Conservation (phyloP, 202 grass and related monocot species). For the Digitaria exilis region DNA sequence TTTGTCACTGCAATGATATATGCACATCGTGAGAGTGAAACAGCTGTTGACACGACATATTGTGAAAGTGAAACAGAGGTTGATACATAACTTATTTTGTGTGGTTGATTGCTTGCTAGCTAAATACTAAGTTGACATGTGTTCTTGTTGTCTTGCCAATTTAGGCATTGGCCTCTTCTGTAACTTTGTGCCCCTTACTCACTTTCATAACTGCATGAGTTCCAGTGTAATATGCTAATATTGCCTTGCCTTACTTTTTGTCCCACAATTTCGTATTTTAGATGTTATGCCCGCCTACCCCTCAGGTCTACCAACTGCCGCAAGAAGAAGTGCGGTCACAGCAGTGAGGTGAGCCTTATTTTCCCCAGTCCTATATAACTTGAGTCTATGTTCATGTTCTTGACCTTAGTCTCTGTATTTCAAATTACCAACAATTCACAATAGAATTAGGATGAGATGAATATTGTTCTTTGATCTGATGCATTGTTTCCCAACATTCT, state of each 20-base stretch:
- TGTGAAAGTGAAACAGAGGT: neutral
- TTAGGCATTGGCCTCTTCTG: neutral
- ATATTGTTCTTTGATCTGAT: too few relatives aligned
- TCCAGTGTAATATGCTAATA: neutral
- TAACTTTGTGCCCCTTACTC: neutral
- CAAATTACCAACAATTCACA: too few relatives aligned
- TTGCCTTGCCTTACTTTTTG: neutral
- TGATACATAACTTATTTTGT: neutral
- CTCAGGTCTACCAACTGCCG: slow-evolving; percentile 16
- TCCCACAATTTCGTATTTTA: neutral
- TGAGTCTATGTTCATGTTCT: too few relatives aligned
- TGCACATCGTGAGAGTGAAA: too few relatives aligned
- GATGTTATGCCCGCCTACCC: slow-evolving; percentile 17
- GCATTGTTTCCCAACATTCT: too few relatives aligned
- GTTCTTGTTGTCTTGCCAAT: neutral
- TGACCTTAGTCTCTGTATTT: too few relatives aligned
- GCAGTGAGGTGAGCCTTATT: neutral
- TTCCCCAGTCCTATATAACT: neutral
- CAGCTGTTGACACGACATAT: too few relatives aligned
- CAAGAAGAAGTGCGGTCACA: slow-evolving; percentile 31
- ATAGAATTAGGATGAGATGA: too few relatives aligned
- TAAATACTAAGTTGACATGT: neutral
- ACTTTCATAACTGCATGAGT: neutral
- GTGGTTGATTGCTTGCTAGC: too few relatives aligned
- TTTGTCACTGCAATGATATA: neutral